Percentiles rank a stretch among this genome's conserved stretches.
Evolutionary conservation across 768 basidiomycete genomes (phyloP).

Genomic region (Cystofilobasidium bisporidii): DNA sequence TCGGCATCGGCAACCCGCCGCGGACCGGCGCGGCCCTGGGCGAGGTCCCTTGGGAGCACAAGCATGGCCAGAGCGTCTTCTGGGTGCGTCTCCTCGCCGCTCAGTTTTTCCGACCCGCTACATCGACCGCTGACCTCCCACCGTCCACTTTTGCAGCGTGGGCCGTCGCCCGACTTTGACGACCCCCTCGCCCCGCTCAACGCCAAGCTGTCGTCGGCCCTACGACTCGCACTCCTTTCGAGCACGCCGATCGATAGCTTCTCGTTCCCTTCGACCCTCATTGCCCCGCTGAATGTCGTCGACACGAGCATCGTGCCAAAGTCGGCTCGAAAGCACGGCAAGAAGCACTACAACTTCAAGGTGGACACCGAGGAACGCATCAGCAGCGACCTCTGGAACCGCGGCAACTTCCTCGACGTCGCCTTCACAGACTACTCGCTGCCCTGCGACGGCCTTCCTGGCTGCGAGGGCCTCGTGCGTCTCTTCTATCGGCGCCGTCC

Average conservation of each 20-base stretch:
- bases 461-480: slow-evolving; percentile 16
- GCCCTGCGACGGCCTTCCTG: slow-evolving; percentile 3
- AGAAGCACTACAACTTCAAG: slow-evolving; percentile 3
- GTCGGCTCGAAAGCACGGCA: background rate
- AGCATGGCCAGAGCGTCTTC: slow-evolving; percentile 10
- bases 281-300: slow-evolving; percentile 10
- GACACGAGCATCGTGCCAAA: background rate
- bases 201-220: slow-evolving; percentile 13
- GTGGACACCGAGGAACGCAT: slow-evolving; percentile 13
- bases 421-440: slow-evolving; percentile 13
- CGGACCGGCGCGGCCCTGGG: background rate
- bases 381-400: slow-evolving; percentile 13
- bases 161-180: slow-evolving; percentile 10
- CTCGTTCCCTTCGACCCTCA: slow-evolving; percentile 21
- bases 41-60: slow-evolving; percentile 21
- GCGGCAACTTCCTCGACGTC: slow-evolving; percentile 12
- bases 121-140: background rate
- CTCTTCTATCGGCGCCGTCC: background rate
- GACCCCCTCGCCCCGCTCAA: slow-evolving; percentile 9
- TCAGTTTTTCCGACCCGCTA: background rate
- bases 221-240: slow-evolving; percentile 16
- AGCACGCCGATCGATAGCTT: slow-evolving; percentile 14
- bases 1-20: background rate
- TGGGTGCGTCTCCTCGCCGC: slow-evolving; percentile 10
- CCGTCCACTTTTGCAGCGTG: background rate